Percentiles rank a stretch among this genome's conserved stretches.
phyloP scores from a whole-genome alignment of 441 rosid genomes.

The Aleurites moluccanus region DNA sequence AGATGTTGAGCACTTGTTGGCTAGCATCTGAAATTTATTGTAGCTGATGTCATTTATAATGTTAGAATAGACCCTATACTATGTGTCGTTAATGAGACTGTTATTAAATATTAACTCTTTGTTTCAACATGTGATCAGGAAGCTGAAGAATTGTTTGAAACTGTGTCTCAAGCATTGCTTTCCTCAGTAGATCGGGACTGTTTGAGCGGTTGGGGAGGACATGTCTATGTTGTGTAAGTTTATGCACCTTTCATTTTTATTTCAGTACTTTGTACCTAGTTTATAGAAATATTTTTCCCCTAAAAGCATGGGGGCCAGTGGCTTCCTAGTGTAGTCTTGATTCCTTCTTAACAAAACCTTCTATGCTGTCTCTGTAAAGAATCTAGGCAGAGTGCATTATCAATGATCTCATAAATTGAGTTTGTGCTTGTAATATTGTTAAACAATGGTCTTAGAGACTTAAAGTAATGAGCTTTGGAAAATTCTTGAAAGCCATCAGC shows the following conservation, averaged over 20 bases:
- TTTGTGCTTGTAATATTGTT: not conserved
- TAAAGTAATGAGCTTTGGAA: not conserved
- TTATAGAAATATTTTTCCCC: not conserved
- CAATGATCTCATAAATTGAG: not conserved
- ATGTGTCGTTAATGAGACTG: too few species aligned
- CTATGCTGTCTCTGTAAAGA: too few species aligned
- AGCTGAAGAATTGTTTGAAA: slow-evolving; percentile 86
- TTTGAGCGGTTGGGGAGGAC: slow-evolving; percentile 98
- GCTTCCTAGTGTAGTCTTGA: not conserved
- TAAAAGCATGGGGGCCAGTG: not conserved
- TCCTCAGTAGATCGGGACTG: slow-evolving; percentile 96
- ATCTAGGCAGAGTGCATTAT: too few species aligned
- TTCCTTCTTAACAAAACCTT: not conserved
- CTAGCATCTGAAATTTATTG: not conserved
- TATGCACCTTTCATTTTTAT: slow-evolving; percentile 4
- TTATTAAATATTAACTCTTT: slow-evolving; percentile 10
- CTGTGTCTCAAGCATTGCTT: slow-evolving; percentile 81
- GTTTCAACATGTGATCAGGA: slow-evolving; percentile 47
- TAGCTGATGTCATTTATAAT: not conserved
- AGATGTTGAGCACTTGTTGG: not conserved
- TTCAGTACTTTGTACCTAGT: not conserved
- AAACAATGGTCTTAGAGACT: not conserved
- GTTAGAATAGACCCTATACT: not conserved
- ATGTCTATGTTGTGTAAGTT: slow-evolving; percentile 91
- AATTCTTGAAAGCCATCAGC: not conserved